Base-by-base conservation (phyloP, 2,329 filamentous ascomycete species). In the Chaetoscypha palmicola region DNA sequence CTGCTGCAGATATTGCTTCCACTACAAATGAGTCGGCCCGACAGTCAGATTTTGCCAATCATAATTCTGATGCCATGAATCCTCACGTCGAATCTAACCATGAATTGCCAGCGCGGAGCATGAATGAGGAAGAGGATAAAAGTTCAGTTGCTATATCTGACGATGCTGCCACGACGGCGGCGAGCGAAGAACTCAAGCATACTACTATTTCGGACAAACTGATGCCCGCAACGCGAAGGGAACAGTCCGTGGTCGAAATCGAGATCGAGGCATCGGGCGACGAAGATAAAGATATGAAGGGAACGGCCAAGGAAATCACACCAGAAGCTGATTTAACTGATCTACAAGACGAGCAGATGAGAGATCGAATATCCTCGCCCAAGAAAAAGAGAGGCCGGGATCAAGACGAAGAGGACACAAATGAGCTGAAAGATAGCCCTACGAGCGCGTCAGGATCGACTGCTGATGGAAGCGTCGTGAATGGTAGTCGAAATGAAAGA, bases 101-200 rank as follows among this genome's bases (percentile, higher is more conserved):
- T 37, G 43, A 58, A 43, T 45, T 53, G 48, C 51, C 57, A 53
- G 52, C 57, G 43, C 50, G 46, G 30, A 52, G 43, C 36, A 41
- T 50, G 43, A 42, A 41, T 22, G 53, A 55, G 11, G 41, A 22
- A 35, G 39, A 34, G 26, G 31, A 36, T n/a, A 16, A 31, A 28
- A 47, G 54, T 24, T 43, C 48, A 5, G 36, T 32, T 31, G 40
- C 43, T 16, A 20, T 41, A 5, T 40, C 52, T 20, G 79, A 83
- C 54, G 79, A 83, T 60, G 73, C 76, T 26, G 77, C 78, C 57
- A 83, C 79, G 31, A 75, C 75, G 46, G 77, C 77, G 40, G 70
- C 79, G 26, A 73, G 79, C 49, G 73, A 80, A 56, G 79, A 83
- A 64, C 69, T 83, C 31, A 78, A 75, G 64, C 76, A 82, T 51